Evolutionary conservation across 1,284 basidiomycete species (phyloP), one percentile per base, ranked within the genome.

Genomic region (Leccinum subrobustum): DNA sequence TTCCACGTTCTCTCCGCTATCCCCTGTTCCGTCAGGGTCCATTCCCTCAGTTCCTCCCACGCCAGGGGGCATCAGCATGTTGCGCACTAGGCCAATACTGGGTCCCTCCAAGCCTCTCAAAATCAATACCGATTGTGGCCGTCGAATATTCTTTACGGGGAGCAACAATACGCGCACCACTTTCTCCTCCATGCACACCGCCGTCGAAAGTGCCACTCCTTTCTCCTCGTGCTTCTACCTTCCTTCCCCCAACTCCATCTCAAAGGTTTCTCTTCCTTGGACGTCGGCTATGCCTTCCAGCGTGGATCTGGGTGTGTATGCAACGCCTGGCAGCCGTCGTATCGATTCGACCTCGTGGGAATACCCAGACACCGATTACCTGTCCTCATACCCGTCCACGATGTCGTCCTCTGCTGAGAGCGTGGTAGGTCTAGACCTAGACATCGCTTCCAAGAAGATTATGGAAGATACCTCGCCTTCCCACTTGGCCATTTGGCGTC

Each of bases 161-260:
- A 80, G 77, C 67, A 74, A 76, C 64, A 75, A 77, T 44, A 82
- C 84, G 60, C 78, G 76, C 60, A 86, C 85, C 25, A 77, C 81
- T 2, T 75, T 78, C 27, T 85, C 85, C 29, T 83, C 86, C 37
- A 89, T 90, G 87, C 86, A 87, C 63, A 90, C 88, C 7, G 88
- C 88, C 25, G 83, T 89, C 54, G 88, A 90, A 68, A 82, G 82
- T 58, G 76, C 80, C 59, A 77, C 80, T 11, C 74, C 73, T 9
- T 82, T 82, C 65, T 78, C 81, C 18, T 82, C 84, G 2, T 80
- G 82, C 53, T 85, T 81, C 63, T 83, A 80, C 65, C 73, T 85
- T 55, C 76, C 76, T 56, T 81, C 79, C 27, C 75, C 79, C 5
- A 68, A 75, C 16, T 77, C 80, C 8, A 66, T 77, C 11, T 78